A percentile compares a stretch with the other conserved stretches of the same genome.
Evolutionary conservation across 805 yeast genomes (phyloP).

Genomic region (Candida quercuum): DNA sequence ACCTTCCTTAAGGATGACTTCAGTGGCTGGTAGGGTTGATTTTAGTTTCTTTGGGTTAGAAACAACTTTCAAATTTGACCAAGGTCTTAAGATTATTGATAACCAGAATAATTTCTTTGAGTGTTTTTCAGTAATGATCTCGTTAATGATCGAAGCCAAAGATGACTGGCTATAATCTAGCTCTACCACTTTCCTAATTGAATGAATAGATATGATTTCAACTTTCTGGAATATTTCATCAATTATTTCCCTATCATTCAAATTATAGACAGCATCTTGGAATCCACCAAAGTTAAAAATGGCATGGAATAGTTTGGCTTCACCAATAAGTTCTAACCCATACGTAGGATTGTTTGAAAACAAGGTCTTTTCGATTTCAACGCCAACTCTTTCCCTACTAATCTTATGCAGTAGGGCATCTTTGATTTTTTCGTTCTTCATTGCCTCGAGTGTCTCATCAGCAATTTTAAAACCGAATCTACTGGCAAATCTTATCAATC

Average conservation of each 20-base stretch:
- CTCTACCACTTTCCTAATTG: slow-evolving; percentile 5
- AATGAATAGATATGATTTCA: slow-evolving; percentile 24
- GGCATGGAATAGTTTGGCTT: slow-evolving; percentile 48
- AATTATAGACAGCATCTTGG: slow-evolving; percentile 16
- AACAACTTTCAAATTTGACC: slow-evolving; percentile 33
- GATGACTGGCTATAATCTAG: slow-evolving; percentile 1
- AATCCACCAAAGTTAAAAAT: slow-evolving; percentile 42
- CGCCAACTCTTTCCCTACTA: slow-evolving; percentile 86
- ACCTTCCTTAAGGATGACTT: slow-evolving; percentile 59
- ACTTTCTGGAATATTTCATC: slow-evolving; percentile 5
- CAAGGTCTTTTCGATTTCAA: slow-evolving; percentile 76
- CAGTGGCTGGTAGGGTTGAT: slow-evolving; percentile 34
- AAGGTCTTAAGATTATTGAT: slow-evolving; percentile 44
- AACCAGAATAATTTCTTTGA: slow-evolving; percentile 31
- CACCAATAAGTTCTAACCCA: slow-evolving; percentile 56
- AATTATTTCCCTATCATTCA: slow-evolving; percentile 13
- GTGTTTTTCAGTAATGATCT: slow-evolving; percentile 1
- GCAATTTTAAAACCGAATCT: slow-evolving; percentile 69
- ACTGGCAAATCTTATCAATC: slow-evolving; percentile 83
- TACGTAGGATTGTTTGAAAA: slow-evolving; percentile 53
- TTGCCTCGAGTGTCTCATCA: slow-evolving; percentile 47
- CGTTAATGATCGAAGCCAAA: slow-evolving; percentile 1
- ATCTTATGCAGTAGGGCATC: slow-evolving; percentile 63
- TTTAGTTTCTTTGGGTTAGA: slow-evolving; percentile 34
- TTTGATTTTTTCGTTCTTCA: slow-evolving; percentile 56